A percentile compares a stretch with the other conserved stretches of the same genome.
These are phyloP conservation scores for Claviceps arundinis DNA, from an alignment of 2,329 filamentous ascomycete genomes.

Conservation along the genomic window DNA sequence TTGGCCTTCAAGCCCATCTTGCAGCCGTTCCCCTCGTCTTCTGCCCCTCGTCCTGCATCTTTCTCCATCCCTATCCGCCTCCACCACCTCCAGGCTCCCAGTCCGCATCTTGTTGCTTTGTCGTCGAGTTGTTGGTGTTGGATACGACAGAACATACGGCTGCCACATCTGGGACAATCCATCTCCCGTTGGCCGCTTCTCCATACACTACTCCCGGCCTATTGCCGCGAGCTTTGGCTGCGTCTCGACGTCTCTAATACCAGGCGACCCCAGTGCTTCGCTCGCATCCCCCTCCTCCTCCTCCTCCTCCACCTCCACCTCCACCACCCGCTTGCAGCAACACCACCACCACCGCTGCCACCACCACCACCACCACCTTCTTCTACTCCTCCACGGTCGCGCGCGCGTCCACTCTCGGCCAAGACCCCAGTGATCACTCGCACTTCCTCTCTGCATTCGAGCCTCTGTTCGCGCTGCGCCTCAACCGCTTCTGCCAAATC, in stretches of 20 bases:
- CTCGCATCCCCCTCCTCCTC: slow-evolving; percentile 6
- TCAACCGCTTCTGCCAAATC: neutral
- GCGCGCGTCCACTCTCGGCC: slow-evolving; percentile 11
- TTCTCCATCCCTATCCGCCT: slow-evolving; percentile 1
- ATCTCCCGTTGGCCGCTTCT: neutral
- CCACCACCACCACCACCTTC: slow-evolving; percentile 5
- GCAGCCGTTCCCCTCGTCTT: slow-evolving; percentile 5
- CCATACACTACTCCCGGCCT: slow-evolving; percentile 3
- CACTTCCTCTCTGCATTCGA: slow-evolving; percentile 1
- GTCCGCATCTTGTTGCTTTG: neutral
- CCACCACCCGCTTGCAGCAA: slow-evolving; percentile 10
- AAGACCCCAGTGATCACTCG: slow-evolving; percentile 4
- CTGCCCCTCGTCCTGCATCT: slow-evolving; percentile 5
- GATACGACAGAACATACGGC: neutral
- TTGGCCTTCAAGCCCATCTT: slow-evolving; percentile 2
- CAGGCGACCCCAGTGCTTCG: slow-evolving; percentile 6
- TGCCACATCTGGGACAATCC: neutral
- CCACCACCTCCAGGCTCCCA: neutral
- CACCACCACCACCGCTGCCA: slow-evolving; percentile 4
- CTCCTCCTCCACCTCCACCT: slow-evolving; percentile 5
- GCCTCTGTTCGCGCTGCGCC: neutral
- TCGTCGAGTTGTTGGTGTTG: slow-evolving; percentile 2
- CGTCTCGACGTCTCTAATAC: slow-evolving; percentile 2
- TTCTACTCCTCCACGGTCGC: slow-evolving; percentile 2
- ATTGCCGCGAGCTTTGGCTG: slow-evolving; percentile 8